Conservation (phyloP, 2,329 filamentous ascomycete species). For the Penicillium brasilianum region DNA sequence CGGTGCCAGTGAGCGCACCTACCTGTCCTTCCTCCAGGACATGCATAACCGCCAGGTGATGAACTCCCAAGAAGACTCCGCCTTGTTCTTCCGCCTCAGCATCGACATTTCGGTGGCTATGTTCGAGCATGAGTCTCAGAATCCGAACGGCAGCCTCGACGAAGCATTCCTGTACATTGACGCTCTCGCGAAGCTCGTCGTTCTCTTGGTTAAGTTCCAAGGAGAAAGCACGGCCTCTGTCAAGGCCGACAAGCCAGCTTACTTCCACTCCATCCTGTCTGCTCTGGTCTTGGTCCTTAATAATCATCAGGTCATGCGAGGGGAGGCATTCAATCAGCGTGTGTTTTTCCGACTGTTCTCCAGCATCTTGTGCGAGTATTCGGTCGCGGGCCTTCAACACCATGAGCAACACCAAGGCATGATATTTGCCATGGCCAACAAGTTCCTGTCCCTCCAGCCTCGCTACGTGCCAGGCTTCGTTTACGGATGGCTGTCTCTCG, state of each 20-base stretch:
- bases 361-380: slow-evolving; percentile 77
- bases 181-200: slow-evolving; percentile 79
- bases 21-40: slow-evolving; percentile 80
- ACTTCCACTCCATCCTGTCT: slow-evolving; percentile 77
- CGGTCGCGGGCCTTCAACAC: slow-evolving; percentile 62
- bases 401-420: slow-evolving; percentile 69
- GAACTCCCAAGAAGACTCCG: slow-evolving; percentile 74
- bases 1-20: slow-evolving; percentile 73
- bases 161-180: slow-evolving; percentile 71
- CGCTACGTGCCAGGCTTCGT: slow-evolving; percentile 78
- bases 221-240: slow-evolving; percentile 64
- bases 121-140: slow-evolving; percentile 73
- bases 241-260: slow-evolving; percentile 68
- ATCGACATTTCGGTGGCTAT: slow-evolving; percentile 79
- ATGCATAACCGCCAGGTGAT: slow-evolving; percentile 76
- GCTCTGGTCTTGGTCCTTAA: slow-evolving; percentile 81
- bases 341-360: slow-evolving; percentile 92
- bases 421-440: slow-evolving; percentile 71
- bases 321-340: slow-evolving; percentile 81
- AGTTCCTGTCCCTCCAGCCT: slow-evolving; percentile 76
- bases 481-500: slow-evolving; percentile 81
- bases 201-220: slow-evolving; percentile 75
- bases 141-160: slow-evolving; percentile 64
- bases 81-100: slow-evolving; percentile 77
- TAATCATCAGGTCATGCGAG: slow-evolving; percentile 80